These are phyloP conservation scores for Arachis hypogaea DNA, from an alignment of 306 rosid species.

Conservation along the genomic window DNA sequence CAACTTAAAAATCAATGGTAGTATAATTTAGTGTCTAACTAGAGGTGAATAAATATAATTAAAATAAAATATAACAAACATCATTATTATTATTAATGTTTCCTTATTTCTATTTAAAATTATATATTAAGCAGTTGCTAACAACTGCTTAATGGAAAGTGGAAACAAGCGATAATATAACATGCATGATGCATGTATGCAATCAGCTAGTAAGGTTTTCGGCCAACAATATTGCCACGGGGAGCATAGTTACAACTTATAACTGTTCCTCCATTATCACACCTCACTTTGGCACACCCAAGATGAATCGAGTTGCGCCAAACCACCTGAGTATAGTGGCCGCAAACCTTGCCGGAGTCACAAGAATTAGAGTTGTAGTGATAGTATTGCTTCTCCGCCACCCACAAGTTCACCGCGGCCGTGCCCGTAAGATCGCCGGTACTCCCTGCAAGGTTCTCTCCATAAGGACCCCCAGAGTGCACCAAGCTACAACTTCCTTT, in stretches of 20 bases:
- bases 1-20: no score
- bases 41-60: no score
- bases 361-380: conserved; percentile 34
- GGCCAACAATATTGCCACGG: conserved; percentile 30
- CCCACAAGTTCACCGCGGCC: conserved; percentile 31
- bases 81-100: no score
- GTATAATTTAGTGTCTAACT: no score
- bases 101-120: no score
- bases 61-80: no score
- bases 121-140: no score
- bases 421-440: neutral
- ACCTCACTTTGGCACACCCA: neutral
- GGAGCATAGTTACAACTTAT: conserved; percentile 11
- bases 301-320: conserved; percentile 36
- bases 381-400: conserved; percentile 38
- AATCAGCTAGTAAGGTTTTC: conserved; percentile 32
- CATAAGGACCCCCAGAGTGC: conserved; percentile 39
- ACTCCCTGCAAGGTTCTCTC: conserved; percentile 17
- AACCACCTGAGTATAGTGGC: conserved; percentile 48
- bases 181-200: no score
- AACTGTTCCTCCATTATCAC: neutral
- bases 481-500: conserved; percentile 30
- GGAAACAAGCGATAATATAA: no score
- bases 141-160: no score
- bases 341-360: conserved; percentile 23